Conservation (phyloP, 2,329 filamentous ascomycete species). For the Mariannaea sp. region DNA sequence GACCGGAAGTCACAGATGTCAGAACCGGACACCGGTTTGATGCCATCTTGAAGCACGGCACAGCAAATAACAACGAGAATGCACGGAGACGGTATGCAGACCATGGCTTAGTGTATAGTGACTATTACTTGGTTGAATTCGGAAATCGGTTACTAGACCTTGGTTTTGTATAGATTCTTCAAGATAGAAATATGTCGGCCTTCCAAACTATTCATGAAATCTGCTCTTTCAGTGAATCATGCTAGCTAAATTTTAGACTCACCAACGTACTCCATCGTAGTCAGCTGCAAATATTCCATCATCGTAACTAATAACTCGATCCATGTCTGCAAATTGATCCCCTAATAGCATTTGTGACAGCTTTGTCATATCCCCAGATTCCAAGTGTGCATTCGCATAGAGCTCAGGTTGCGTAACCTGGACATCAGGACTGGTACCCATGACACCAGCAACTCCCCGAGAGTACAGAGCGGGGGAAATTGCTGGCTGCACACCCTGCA, state of each 20-base stretch:
- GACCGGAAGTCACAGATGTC: too few relatives aligned
- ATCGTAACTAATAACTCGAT: conserved; percentile 16
- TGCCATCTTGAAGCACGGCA: conserved; percentile 33
- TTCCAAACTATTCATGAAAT: too few relatives aligned
- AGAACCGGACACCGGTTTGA: conserved; percentile 32
- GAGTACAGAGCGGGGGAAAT: too few relatives aligned
- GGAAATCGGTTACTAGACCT: conserved; percentile 19
- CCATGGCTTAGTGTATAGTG: conserved; percentile 54
- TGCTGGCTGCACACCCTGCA: too few relatives aligned
- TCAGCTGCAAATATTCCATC: conserved; percentile 5
- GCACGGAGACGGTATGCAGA: conserved; percentile 38
- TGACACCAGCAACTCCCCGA: too few relatives aligned
- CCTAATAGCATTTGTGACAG: conserved; percentile 13
- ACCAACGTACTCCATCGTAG: too few relatives aligned
- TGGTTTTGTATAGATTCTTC: conserved; percentile 7
- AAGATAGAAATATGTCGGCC: too few relatives aligned
- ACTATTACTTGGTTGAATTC: conserved; percentile 51
- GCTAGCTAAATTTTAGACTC: too few relatives aligned
- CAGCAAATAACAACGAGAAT: conserved; percentile 43
- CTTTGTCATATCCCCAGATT: conserved; percentile 5
- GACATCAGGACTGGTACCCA: background rate
- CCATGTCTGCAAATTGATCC: conserved; percentile 13
- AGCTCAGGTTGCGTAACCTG: background rate
- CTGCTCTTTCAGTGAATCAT: too few relatives aligned
- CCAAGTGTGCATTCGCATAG: background rate